Evolutionary conservation across 2,329 filamentous ascomycete genomes (phyloP).

Genomic region (Mycosphaerelloides madeirae): DNA sequence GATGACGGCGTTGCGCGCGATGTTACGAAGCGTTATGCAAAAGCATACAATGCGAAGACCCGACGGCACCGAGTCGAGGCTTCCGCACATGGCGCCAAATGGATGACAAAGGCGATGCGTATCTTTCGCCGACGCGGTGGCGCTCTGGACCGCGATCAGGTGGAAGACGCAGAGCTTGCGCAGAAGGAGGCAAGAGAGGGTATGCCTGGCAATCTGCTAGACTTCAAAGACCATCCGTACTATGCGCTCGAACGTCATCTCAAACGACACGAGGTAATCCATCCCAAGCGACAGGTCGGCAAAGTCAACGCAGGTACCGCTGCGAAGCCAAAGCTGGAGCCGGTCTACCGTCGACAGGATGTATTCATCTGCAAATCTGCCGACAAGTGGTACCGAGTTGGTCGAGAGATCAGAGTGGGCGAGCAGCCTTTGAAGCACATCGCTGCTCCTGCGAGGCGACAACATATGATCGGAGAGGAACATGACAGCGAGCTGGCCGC

Average conservation of each 20-base stretch:
- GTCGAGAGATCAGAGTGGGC: slow-evolving; percentile 69
- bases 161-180: slow-evolving; percentile 73
- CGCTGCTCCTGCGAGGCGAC: slow-evolving; percentile 27
- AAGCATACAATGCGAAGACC: slow-evolving; percentile 87
- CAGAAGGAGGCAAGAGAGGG: slow-evolving; percentile 66
- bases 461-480: slow-evolving; percentile 20
- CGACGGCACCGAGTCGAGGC: slow-evolving; percentile 73
- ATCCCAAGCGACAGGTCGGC: slow-evolving; percentile 67
- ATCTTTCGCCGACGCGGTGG: slow-evolving; percentile 35
- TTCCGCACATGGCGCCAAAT: slow-evolving; percentile 51
- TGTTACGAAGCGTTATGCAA: slow-evolving; percentile 81
- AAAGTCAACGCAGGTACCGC: slow-evolving; percentile 65
- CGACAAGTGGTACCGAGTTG: slow-evolving; percentile 87
- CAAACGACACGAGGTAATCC: slow-evolving; percentile 74
- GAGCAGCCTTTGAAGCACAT: slow-evolving; percentile 77
- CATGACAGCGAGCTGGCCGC: slow-evolving; percentile 41
- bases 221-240: slow-evolving; percentile 39
- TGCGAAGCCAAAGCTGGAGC: slow-evolving; percentile 59
- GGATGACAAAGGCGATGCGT: slow-evolving; percentile 51
- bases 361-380: slow-evolving; percentile 72
- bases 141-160: slow-evolving; percentile 64
- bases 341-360: slow-evolving; percentile 75
- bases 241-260: slow-evolving; percentile 79
- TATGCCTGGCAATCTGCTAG: slow-evolving; percentile 43
- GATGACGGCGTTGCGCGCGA: slow-evolving; percentile 73